phyloP scores from a whole-genome alignment of 352 stramenopile species.

The Globisporangium camurandrum region DNA sequence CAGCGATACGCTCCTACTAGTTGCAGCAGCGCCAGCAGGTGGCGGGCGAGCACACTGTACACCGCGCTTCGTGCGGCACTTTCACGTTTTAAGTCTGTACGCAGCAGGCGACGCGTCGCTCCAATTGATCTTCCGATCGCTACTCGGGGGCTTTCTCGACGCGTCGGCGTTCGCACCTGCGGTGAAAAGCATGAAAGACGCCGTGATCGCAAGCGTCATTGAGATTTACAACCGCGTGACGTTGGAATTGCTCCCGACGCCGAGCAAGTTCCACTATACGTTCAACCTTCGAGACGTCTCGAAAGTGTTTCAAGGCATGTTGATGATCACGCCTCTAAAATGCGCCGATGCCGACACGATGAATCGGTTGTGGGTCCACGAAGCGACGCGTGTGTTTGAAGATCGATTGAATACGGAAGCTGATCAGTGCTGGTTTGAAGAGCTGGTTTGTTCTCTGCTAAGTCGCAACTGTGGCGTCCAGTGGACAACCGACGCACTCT shows the following conservation, averaged over 20 bases:
- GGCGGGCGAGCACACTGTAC: constrained; percentile 84
- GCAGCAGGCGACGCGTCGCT: constrained; percentile 81
- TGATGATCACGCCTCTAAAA: constrained; percentile 88
- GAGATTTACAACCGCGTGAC: constrained; percentile 93
- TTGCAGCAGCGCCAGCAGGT: constrained; percentile 86
- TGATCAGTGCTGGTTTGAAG: constrained; percentile 90
- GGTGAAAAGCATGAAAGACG: constrained; percentile 74
- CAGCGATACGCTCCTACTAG: constrained; percentile 88
- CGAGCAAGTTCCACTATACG: constrained; percentile 91
- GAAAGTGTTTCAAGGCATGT: constrained; percentile 94
- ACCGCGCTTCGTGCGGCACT: constrained; percentile 91
- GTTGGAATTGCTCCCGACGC: constrained; percentile 88
- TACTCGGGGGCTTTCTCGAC: constrained; percentile 91
- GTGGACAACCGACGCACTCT: constrained; percentile 76
- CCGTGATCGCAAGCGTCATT: constrained; percentile 86
- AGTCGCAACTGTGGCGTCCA: constrained; percentile 67
- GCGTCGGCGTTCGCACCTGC: constrained; percentile 80
- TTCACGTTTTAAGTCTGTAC: constrained; percentile 94
- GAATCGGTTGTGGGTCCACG: constrained; percentile 89
- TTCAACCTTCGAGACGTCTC: constrained; percentile 95
- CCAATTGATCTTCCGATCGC: constrained; percentile 91
- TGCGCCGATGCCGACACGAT: constrained; percentile 82
- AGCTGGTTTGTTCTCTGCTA: constrained; percentile 81
- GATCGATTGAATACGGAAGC: constrained; percentile 86
- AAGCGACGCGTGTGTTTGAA: constrained; percentile 89